Evolutionary conservation across 208 protist species (phyloP).

Genomic region (Trypanosoma lewisi): DNA sequence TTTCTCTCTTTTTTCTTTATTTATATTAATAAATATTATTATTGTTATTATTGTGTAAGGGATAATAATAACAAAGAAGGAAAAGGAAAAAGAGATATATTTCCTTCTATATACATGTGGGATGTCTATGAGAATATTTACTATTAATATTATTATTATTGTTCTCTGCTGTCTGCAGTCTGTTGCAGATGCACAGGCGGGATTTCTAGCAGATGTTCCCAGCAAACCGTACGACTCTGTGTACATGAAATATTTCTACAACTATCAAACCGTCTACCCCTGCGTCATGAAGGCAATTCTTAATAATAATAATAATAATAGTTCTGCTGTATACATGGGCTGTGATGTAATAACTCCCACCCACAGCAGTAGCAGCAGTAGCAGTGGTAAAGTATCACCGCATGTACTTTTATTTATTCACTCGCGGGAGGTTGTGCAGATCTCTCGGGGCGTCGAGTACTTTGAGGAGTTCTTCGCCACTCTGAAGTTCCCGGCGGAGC

Average conservation of each 20-base stretch:
- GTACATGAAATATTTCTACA: constrained; percentile 17
- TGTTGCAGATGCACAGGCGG: not conserved
- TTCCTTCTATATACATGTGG: not conserved
- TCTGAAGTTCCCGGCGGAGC: too few relatives aligned
- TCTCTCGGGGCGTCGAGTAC: not conserved
- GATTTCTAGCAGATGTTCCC: constrained; percentile 19
- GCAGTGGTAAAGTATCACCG: too few relatives aligned
- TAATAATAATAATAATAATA: not conserved
- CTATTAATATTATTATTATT: not conserved
- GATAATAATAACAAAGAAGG: not conserved
- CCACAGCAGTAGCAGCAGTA: too few relatives aligned
- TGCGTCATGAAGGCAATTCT: constrained; percentile 9
- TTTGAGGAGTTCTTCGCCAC: not conserved
- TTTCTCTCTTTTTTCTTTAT: not conserved
- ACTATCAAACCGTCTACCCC: constrained; percentile 9
- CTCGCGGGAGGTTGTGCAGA: not conserved
- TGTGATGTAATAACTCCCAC: not conserved
- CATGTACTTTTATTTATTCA: constrained; percentile 8
- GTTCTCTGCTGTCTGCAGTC: not conserved
- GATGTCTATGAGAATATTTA: not conserved
- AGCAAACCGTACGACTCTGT: constrained; percentile 2
- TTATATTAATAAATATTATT: not conserved
- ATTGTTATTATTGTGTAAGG: not conserved
- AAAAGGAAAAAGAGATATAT: too few relatives aligned
- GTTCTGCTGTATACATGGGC: constrained; percentile 3